These are phyloP conservation scores for Chamaenerion angustifolium DNA, from an alignment of 345 rosid species.

Conservation along the genomic window DNA sequence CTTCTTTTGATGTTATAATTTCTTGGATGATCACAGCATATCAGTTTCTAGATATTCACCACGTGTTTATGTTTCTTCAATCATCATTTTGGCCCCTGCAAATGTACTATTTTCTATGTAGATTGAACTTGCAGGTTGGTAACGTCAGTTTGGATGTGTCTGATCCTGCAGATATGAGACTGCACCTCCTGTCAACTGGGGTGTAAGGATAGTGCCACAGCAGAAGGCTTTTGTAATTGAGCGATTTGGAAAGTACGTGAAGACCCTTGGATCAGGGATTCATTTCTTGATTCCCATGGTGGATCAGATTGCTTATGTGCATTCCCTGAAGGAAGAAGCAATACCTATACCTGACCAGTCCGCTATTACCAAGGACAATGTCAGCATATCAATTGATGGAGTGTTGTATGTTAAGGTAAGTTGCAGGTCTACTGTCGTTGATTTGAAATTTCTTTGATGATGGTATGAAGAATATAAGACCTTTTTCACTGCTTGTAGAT, in stretches of 20 bases:
- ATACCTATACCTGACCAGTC: slow-evolving; percentile 84
- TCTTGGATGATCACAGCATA: too few relatives aligned
- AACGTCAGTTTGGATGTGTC: not conserved
- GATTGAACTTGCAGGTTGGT: not conserved
- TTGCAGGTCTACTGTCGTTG: not conserved
- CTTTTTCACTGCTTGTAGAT: slow-evolving; percentile 29
- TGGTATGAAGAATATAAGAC: not conserved
- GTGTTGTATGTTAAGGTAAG: slow-evolving; percentile 79
- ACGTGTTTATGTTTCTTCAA: too few relatives aligned
- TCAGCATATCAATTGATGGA: slow-evolving; percentile 84
- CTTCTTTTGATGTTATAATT: too few relatives aligned
- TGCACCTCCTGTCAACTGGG: slow-evolving; percentile 78
- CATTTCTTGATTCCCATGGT: slow-evolving; percentile 80
- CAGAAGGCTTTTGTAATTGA: slow-evolving; percentile 78
- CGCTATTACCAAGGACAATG: slow-evolving; percentile 90
- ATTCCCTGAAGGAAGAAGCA: slow-evolving; percentile 93
- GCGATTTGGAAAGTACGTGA: slow-evolving; percentile 70
- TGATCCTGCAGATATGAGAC: slow-evolving; percentile 40
- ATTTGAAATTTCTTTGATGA: not conserved
- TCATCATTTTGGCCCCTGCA: too few relatives aligned
- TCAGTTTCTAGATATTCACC: too few relatives aligned
- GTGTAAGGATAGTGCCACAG: slow-evolving; percentile 78
- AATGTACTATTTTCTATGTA: not conserved
- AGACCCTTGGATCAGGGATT: slow-evolving; percentile 69
- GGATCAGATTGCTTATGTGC: slow-evolving; percentile 86